Conservation (phyloP, 768 basidiomycete genomes). For the Leucocoprinus sp. region DNA sequence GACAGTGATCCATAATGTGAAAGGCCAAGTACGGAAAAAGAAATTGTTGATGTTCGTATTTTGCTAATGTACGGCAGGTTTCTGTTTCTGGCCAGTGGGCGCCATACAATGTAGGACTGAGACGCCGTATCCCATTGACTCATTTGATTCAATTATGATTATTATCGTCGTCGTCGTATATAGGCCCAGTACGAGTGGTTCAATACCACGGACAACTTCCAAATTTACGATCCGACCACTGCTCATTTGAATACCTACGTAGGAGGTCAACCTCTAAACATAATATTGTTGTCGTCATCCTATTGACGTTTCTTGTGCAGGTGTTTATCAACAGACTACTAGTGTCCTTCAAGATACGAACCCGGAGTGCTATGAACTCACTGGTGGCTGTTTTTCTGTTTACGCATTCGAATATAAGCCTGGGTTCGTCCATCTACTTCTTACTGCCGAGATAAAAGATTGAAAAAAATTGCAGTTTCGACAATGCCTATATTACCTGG, state of each 20-base stretch:
- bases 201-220: constrained; percentile 35
- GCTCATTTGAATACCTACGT: constrained; percentile 47
- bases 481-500: constrained; percentile 61
- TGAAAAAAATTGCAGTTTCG: constrained; percentile 28
- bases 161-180: not conserved
- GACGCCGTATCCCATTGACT: not conserved
- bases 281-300: not conserved
- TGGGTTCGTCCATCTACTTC: constrained; percentile 22
- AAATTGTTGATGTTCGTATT: not conserved
- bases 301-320: not conserved
- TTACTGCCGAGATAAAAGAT: not conserved
- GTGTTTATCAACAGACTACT: constrained; percentile 52
- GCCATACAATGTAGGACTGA: constrained; percentile 48
- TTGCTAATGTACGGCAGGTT: constrained; percentile 21
- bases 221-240: constrained; percentile 36
- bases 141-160: not conserved
- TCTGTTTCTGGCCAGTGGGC: constrained; percentile 43
- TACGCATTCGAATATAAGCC: constrained; percentile 45
- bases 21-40: constrained; percentile 20
- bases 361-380: constrained; percentile 51
- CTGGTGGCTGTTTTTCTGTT: constrained; percentile 24
- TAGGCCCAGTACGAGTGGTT: constrained; percentile 41
- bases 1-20: constrained; percentile 19
- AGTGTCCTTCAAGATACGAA: constrained; percentile 57
- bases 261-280: constrained; percentile 42